These are phyloP conservation scores for Gossypium thurberi DNA, from an alignment of 345 rosid genomes.

Conservation along the genomic window DNA sequence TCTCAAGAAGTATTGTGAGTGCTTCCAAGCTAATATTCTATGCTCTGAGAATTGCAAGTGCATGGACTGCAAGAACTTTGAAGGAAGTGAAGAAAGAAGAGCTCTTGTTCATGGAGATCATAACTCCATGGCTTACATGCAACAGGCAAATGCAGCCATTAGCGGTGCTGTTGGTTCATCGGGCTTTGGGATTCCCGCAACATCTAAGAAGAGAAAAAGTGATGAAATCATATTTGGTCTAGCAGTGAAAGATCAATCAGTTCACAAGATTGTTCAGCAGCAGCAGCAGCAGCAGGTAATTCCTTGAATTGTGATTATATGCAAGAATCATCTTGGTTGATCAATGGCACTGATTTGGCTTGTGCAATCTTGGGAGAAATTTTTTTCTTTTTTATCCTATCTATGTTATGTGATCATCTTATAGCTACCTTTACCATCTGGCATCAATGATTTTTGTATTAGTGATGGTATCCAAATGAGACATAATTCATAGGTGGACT, in stretches of 20 bases:
- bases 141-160: conserved; percentile 68
- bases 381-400: not conserved
- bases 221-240: conserved; percentile 31
- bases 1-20: conserved; percentile 90
- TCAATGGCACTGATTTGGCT: not conserved
- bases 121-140: conserved; percentile 34
- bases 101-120: conserved; percentile 42
- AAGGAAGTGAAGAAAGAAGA: conserved; percentile 65
- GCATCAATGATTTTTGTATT: not conserved
- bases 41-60: conserved; percentile 91
- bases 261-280: conserved; percentile 17
- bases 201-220: conserved; percentile 50
- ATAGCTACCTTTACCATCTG: not conserved
- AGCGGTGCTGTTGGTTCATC: conserved; percentile 57
- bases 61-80: conserved; percentile 71
- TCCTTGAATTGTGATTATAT: conserved; percentile 5
- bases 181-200: conserved; percentile 37
- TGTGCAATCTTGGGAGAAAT: not conserved
- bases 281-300: conserved; percentile 30
- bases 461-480: not conserved
- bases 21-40: conserved; percentile 71
- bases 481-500: not conserved
- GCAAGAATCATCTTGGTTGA: conserved; percentile 6
- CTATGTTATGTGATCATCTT: not conserved
- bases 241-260: conserved; percentile 25